Evolutionary conservation across 805 yeast genomes (phyloP), one percentile per base, ranked within the genome.

Genomic region (Yamadazyma nakazawae): DNA sequence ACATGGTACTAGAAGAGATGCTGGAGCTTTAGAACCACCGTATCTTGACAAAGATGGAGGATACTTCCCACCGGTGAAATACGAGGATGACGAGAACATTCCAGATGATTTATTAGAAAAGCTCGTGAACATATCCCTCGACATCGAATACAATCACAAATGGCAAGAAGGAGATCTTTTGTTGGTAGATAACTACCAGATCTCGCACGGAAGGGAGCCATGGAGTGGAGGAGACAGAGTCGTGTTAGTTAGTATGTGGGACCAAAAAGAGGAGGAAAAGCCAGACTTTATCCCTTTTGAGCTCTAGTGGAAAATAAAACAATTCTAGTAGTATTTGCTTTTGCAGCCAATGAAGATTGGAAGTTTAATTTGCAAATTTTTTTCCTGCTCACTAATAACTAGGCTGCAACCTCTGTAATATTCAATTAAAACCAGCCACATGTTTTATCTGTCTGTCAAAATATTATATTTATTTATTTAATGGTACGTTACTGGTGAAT

Each of bases 211-310:
- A 0, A 54, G 70, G 43, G 30, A 43, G 1, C 67, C 69, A 2
- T 60, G 61, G 56, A 19, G 25, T 14, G 52, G 53, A 16, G 67
- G 68, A 5, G 61, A 56, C 6, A 51, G 72, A 41, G 48, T 37
- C 10, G 52, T 66, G 11, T 40, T 64, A 21, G 68, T 62, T 17
- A 63, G 68, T 43, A 62, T 64, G 67, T 66, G 71, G 70, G 69
- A 65, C 12, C 13, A 34, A n/a, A 30, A 9, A n/a, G 25, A 21
- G 25, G 25, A 18, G n/a, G 28, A 16, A 19, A 37, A 37, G 16
- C 37, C 21, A 11, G 21, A 11, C 5, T 17, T 34, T 34, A 17
- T 11, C 19, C 17, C 21, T 14, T 17, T 34, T 34, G 19, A 16
- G 37, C 12, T 17, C 13, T 34, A 37, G 17, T 6, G 24, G 7